A percentile compares a stretch with the other conserved stretches of the same genome.
Conservation (phyloP, 2,329 filamentous ascomycete genomes). For the Coccinonectria pachysandricola region DNA sequence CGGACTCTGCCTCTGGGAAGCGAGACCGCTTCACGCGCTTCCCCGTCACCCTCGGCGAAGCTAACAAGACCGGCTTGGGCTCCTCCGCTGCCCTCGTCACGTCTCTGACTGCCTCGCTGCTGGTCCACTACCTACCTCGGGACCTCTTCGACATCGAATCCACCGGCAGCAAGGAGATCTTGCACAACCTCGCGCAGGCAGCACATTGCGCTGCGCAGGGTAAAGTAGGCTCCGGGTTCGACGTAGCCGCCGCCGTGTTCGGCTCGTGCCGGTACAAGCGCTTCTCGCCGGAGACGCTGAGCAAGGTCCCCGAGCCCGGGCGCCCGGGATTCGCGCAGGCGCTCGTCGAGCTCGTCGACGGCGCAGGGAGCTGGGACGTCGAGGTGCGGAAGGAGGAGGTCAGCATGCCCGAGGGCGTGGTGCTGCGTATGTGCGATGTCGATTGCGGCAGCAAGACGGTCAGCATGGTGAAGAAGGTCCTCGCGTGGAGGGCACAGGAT, state of each 20-base stretch:
- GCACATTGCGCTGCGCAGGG: constrained; percentile 94
- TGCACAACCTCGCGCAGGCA: constrained; percentile 91
- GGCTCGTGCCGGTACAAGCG: constrained; percentile 84
- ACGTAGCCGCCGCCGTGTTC: constrained; percentile 86
- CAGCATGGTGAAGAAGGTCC: constrained; percentile 87
- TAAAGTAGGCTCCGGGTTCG: constrained; percentile 92
- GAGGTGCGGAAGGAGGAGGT: constrained; percentile 62
- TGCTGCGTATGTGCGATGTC: constrained; percentile 89
- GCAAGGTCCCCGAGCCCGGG: constrained; percentile 55
- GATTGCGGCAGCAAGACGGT: constrained; percentile 90
- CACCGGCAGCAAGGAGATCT: constrained; percentile 42
- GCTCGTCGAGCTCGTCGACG: constrained; percentile 57
- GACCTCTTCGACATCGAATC: constrained; percentile 46
- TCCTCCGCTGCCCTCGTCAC: constrained; percentile 93
- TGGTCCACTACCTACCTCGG: constrained; percentile 61
- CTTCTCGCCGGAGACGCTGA: constrained; percentile 75
- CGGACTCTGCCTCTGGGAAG: constrained; percentile 13
- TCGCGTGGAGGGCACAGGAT: constrained; percentile 66
- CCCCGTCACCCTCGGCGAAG: constrained; percentile 60
- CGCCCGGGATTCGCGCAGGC: constrained; percentile 54
- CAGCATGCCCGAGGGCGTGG: constrained; percentile 60
- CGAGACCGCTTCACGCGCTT: constrained; percentile 63
- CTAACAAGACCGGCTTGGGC: constrained; percentile 92
- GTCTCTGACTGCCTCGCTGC: constrained; percentile 65
- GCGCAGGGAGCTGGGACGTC: constrained; percentile 62